These are phyloP conservation scores for Sutorius australiensis DNA, from an alignment of 768 basidiomycete species.

Conservation along the genomic window DNA sequence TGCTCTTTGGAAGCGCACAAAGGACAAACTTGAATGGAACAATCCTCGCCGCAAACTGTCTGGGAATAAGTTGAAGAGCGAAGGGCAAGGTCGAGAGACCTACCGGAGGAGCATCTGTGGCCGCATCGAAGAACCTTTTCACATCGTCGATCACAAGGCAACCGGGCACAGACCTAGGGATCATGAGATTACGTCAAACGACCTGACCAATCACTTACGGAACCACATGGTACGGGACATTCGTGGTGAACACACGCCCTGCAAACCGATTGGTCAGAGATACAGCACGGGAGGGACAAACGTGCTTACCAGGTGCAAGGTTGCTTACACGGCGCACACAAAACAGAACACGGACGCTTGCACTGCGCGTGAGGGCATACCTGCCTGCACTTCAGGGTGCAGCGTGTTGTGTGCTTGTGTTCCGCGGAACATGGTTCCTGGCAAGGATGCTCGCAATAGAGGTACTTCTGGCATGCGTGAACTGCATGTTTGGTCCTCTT, in stretches of 20 bases:
- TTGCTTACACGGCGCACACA: conserved; percentile 62
- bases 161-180: conserved; percentile 54
- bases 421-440: conserved; percentile 43
- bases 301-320: conserved; percentile 50
- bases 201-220: conserved; percentile 41
- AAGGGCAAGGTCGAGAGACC: conserved; percentile 1
- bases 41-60: conserved; percentile 67
- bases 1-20: conserved; percentile 41
- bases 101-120: conserved; percentile 66
- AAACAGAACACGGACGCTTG: conserved; percentile 42
- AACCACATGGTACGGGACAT: conserved; percentile 66
- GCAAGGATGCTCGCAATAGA: conserved; percentile 59
- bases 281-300: background rate
- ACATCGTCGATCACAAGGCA: conserved; percentile 62
- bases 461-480: conserved; percentile 48
- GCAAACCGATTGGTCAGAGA: background rate
- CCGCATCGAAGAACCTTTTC: conserved; percentile 49
- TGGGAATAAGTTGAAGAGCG: background rate
- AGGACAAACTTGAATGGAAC: conserved; percentile 51
- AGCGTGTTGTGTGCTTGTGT: conserved; percentile 47
- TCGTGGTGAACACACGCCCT: conserved; percentile 52
- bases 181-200: background rate
- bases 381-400: conserved; percentile 49
- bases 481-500: conserved; percentile 34
- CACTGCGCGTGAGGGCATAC: conserved; percentile 53